Evolutionary conservation across 1,284 basidiomycete genomes (phyloP), one percentile per base, ranked within the genome.

Genomic region (Tremellales sp.): DNA sequence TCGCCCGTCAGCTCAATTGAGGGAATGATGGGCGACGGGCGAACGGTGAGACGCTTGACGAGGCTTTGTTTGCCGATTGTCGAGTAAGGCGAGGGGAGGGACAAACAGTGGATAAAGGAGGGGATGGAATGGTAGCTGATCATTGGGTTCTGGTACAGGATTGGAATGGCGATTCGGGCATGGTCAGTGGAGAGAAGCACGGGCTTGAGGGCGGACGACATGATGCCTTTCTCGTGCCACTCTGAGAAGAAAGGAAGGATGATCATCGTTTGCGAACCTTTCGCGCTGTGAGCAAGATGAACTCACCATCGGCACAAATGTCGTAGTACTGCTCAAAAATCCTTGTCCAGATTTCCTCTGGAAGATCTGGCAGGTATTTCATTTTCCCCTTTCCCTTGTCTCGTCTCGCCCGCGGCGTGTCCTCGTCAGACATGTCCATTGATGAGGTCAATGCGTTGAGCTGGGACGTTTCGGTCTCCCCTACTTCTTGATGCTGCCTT

Each of bases 241-340:
- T 52, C 57, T 61, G 43, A 21, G 13, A 25, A 19, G 40, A 6
- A 16, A 16, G n/a, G 9, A 21, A 13, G 27, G 16, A 25, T 24
- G 13, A 19, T 36, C 9, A 36, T 9, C 34, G 9, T 16, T 16
- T 10, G 8, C 18, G 10, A 16, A 8, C n/a, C 10, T 16, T 10
- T 36, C 9, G 18, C 34, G 9, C 34, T 36, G n/a, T 18, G 22
- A 18, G 28, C 25, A 13, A 21, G 18, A 29, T 9, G 10, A 16
- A 49, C 58, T 49, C 34, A 62, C 60, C 49, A 21, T 51, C 34
- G 6, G 25, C 39, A 10, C 44, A 44, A 13, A 45, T 33, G 21
- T 54, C 57, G 39, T 63, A 65, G 44, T 53, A 55, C 10, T 53
- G 38, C 36, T 57, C 57, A 31, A 61, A 65, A 28, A 65, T 45